phyloP scores from a whole-genome alignment of 2,329 filamentous ascomycete species.

The Chrysosporium queenslandicum region DNA sequence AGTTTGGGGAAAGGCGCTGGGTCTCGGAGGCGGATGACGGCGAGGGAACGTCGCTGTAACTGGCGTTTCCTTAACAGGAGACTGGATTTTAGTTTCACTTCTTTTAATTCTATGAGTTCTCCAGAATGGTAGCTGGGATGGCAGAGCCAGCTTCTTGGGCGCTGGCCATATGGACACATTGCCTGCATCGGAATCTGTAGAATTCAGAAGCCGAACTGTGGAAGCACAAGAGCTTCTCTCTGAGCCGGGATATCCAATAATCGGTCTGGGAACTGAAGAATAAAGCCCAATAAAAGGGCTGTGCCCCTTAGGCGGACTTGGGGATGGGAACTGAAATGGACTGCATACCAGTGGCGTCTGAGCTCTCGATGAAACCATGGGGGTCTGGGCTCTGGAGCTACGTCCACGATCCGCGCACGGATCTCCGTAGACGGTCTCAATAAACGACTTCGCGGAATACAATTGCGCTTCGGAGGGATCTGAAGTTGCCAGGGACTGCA shows the following conservation, averaged over 20 bases:
- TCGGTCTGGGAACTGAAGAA: constrained; percentile 13
- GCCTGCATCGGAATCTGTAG: not conserved
- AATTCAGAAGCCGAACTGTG: constrained; percentile 13
- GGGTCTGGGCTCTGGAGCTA: constrained; percentile 43
- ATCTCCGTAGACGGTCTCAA: constrained; percentile 70
- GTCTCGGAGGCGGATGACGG: constrained; percentile 54
- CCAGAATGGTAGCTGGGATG: constrained; percentile 23
- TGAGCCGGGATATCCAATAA: constrained; percentile 10
- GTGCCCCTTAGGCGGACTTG: constrained; percentile 18
- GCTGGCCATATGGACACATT: constrained; percentile 3
- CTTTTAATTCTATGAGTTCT: constrained; percentile 21
- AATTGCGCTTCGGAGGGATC: constrained; percentile 75
- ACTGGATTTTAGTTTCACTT: constrained; percentile 31
- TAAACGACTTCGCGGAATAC: constrained; percentile 61
- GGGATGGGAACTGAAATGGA: constrained; percentile 24
- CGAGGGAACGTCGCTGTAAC: constrained; percentile 48
- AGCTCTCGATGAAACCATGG: constrained; percentile 30
- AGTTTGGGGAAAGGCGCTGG: constrained; percentile 59
- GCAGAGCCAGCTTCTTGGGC: constrained; percentile 8
- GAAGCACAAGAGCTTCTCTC: constrained; percentile 10
- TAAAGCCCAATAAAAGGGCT: constrained; percentile 18
- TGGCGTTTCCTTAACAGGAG: constrained; percentile 45
- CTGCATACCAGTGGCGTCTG: constrained; percentile 38
- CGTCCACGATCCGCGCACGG: constrained; percentile 46
- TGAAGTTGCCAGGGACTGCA: constrained; percentile 63